Base-by-base conservation (phyloP, 2,329 filamentous ascomycete species). In the Fragosphaeria purpurea region DNA sequence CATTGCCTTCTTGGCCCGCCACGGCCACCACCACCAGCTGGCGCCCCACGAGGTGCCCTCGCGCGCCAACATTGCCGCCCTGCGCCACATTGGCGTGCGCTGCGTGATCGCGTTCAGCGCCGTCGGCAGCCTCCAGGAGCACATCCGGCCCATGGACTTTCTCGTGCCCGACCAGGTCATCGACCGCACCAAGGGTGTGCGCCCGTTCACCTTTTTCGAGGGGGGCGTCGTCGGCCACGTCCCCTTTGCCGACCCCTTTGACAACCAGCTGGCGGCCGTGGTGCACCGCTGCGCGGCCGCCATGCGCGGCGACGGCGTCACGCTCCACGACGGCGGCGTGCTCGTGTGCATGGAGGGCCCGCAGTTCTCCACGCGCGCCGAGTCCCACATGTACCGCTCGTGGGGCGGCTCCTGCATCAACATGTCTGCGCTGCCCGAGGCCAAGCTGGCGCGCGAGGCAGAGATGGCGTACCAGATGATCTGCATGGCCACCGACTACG, bases 401-500 rank as follows among this genome's bases (percentile, higher is more conserved):
- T 96, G 89, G 87, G 91, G 91, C 61, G 91, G 90, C 59, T 86
- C 80, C 57, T 87, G 97, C 48, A 97, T 98, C 76, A 97, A 97
- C 79, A 98, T 98, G 93, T 95, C 88, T 43, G 85, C 85, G 11
- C 77, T 98, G 12, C 93, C 93, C 22, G 93, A 98, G 72, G 86
- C 91, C 46, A 98, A 98, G 76, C 82, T 98, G 22, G 93, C 93
- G 8, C 83, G 88, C 49, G 93, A 98, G 73, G 93, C 93, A 31
- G 93, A 98, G 74, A 86, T 98, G 60, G 86, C 85, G 38, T 97
- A 97, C 70, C 89, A 95, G 73, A 94, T 96, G 80, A 95, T 98
- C 63, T 95, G 91, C 76, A 98, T 98, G 93, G 88, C 88, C 37
- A 98, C 93, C 33, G 93, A 98, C 73, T 98, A 98, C 68, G 93